phyloP scores from a whole-genome alignment of 2,329 filamentous ascomycete species.

The Cadophora sp. region DNA sequence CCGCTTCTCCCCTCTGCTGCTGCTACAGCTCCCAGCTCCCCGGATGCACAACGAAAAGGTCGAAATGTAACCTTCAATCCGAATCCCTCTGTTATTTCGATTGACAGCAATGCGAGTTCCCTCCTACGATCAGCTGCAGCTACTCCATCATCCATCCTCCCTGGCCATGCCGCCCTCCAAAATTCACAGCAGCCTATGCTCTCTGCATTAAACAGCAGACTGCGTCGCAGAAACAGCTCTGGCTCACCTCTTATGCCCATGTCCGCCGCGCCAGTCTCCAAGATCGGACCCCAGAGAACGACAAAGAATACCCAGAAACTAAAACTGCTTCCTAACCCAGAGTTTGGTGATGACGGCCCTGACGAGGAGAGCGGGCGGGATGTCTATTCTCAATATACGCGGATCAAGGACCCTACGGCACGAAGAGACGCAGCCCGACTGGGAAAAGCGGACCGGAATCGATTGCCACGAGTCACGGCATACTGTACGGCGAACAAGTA shows the following conservation, averaged over 20 bases:
- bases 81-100: conserved; percentile 67
- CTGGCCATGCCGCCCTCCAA: conserved; percentile 32
- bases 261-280: conserved; percentile 53
- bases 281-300: conserved; percentile 93
- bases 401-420: conserved; percentile 96
- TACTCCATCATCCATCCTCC: conserved; percentile 44
- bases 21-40: conserved; percentile 24
- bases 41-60: conserved; percentile 29
- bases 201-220: conserved; percentile 83
- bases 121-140: conserved; percentile 46
- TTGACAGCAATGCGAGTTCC: conserved; percentile 57
- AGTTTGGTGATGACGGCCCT: conserved; percentile 74
- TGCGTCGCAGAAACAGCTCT: conserved; percentile 85
- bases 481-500: conserved; percentile 96
- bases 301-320: conserved; percentile 97
- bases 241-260: conserved; percentile 54
- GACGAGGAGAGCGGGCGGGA: conserved; percentile 94
- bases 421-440: conserved; percentile 89
- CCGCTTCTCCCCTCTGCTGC: conserved; percentile 31
- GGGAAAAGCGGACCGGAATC: conserved; percentile 89
- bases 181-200: conserved; percentile 66
- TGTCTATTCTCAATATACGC: conserved; percentile 96
- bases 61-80: conserved; percentile 80
- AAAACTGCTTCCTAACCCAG: conserved; percentile 93
- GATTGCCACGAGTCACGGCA: conserved; percentile 88